A percentile compares a stretch with the other conserved stretches of the same genome.
Conservation (phyloP, 2,329 filamentous ascomycete genomes). For the Sporothrix variecibatus region DNA sequence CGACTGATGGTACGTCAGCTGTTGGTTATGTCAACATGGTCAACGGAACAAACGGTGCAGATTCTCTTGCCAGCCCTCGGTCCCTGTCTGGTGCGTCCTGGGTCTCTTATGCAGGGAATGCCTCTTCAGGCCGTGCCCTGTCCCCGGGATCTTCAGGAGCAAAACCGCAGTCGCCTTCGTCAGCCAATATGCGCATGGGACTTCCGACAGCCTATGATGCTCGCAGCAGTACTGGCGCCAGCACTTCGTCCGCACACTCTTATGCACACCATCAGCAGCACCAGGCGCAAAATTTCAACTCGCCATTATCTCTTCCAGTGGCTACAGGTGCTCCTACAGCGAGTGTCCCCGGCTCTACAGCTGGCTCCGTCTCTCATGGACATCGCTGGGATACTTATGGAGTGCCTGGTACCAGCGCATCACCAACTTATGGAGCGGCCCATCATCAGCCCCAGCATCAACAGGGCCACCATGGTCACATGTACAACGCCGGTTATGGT, state of each 20-base stretch:
- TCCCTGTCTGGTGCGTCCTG: constrained; percentile 54
- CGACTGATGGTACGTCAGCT: constrained; percentile 41
- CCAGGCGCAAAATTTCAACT: constrained; percentile 30
- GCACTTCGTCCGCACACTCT: constrained; percentile 15
- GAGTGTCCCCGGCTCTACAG: neutral
- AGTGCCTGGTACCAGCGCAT: neutral
- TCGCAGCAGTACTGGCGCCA: constrained; percentile 25
- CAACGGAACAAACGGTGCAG: constrained; percentile 45
- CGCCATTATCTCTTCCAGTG: constrained; percentile 27
- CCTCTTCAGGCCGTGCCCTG: constrained; percentile 45
- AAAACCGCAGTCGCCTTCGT: constrained; percentile 42
- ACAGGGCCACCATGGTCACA: constrained; percentile 26
- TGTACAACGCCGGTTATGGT: constrained; percentile 31
- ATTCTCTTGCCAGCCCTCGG: constrained; percentile 55
- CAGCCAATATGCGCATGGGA: constrained; percentile 41
- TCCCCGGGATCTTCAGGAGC: constrained; percentile 40
- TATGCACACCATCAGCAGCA: constrained; percentile 36
- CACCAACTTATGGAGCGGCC: constrained; percentile 19
- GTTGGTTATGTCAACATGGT: constrained; percentile 44
- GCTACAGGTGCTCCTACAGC: constrained; percentile 4
- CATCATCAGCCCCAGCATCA: constrained; percentile 27
- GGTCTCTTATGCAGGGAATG: constrained; percentile 36
- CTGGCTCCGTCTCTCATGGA: constrained; percentile 5
- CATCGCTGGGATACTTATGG: constrained; percentile 32
- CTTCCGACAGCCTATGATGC: constrained; percentile 43